A percentile compares a stretch with the other conserved stretches of the same genome.
phyloP scores from a whole-genome alignment of 257 asterid species.

The Nicotiana otophora region DNA sequence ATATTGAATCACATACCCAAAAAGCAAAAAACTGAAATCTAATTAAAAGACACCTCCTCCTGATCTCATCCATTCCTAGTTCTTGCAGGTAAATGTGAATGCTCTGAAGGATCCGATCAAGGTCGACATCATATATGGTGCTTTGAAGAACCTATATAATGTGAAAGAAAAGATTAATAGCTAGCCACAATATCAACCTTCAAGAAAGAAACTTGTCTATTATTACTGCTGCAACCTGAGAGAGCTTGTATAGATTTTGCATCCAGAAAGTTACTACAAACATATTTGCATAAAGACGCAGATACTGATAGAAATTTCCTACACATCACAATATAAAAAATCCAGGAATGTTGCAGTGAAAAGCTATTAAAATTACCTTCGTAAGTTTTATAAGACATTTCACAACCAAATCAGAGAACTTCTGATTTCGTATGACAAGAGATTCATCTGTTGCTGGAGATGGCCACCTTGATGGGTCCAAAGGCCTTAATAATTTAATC shows the following conservation, averaged over 20 bases:
- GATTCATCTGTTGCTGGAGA: constrained; percentile 81
- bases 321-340: neutral
- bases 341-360: neutral
- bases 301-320: neutral
- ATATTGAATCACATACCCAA: constrained; percentile 3
- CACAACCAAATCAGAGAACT: constrained; percentile 94
- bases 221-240: neutral
- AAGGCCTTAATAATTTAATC: constrained; percentile 83
- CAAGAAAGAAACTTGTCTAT: neutral
- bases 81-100: constrained; percentile 95
- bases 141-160: constrained; percentile 80
- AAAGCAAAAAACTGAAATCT: neutral
- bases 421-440: constrained; percentile 69
- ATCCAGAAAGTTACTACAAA: neutral
- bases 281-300: neutral
- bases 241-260: neutral
- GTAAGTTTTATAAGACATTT: constrained; percentile 98
- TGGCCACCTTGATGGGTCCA: constrained; percentile 98
- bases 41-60: constrained; percentile 58
- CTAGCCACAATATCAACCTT: neutral
- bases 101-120: constrained; percentile 93
- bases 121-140: constrained; percentile 89
- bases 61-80: constrained; percentile 93
- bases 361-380: constrained; percentile 46
- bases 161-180: constrained; percentile 1